A percentile compares a stretch with the other conserved stretches of the same genome.
Evolutionary conservation across 1,284 basidiomycete genomes (phyloP).

Genomic region (Heimioporus retisporus): DNA sequence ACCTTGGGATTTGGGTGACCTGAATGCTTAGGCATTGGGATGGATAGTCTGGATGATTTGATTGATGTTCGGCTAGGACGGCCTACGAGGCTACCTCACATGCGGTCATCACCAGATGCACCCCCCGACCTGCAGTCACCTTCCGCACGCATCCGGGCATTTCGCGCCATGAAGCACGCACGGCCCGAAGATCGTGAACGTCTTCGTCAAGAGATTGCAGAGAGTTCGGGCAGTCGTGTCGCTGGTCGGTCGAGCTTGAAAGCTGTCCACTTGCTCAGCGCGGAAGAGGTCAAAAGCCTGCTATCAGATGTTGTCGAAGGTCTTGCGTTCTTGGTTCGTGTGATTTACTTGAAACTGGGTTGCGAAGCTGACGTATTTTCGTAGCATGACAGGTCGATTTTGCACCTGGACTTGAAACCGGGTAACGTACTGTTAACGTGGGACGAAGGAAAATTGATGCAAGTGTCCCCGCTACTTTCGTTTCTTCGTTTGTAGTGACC

Average conservation of each 20-base stretch:
- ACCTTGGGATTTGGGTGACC: background rate
- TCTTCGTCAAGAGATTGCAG: constrained; percentile 60
- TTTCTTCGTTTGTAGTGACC: constrained; percentile 16
- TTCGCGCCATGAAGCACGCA: constrained; percentile 73
- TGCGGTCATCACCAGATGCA: constrained; percentile 47
- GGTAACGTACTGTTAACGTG: constrained; percentile 94
- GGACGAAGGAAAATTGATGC: constrained; percentile 91
- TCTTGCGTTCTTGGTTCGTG: constrained; percentile 80
- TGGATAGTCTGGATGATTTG: constrained; percentile 81
- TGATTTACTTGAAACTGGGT: background rate
- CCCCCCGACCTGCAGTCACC: constrained; percentile 59
- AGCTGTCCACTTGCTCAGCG: constrained; percentile 83
- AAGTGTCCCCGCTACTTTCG: constrained; percentile 33
- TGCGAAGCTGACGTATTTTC: constrained; percentile 15
- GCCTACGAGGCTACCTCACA: constrained; percentile 56
- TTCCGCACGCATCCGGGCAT: constrained; percentile 79
- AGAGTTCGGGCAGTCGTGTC: constrained; percentile 19
- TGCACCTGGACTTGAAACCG: constrained; percentile 95
- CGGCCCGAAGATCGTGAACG: constrained; percentile 73
- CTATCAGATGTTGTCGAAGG: constrained; percentile 86
- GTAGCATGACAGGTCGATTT: constrained; percentile 86
- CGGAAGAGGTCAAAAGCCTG: constrained; percentile 82
- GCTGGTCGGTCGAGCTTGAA: constrained; percentile 55
- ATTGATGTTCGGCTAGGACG: constrained; percentile 81
- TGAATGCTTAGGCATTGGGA: too few species aligned